A percentile compares a stretch with the other conserved stretches of the same genome.
These are phyloP conservation scores for Sungouiozyma ichnusensis DNA, from an alignment of 805 yeast genomes.

Conservation along the genomic window DNA sequence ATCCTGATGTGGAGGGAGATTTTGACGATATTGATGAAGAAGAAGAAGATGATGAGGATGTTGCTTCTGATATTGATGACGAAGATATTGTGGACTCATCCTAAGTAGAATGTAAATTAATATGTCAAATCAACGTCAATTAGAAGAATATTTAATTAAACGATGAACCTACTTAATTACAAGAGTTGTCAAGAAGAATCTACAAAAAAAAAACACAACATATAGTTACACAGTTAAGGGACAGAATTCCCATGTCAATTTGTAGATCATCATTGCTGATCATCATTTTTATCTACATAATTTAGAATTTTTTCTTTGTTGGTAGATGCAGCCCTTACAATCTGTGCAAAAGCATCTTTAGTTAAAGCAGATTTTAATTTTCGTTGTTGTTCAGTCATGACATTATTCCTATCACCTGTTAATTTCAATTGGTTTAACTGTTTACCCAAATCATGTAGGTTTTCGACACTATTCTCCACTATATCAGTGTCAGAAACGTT, in stretches of 20 bases:
- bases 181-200: no score
- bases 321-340: conserved; percentile 55
- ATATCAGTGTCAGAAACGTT: conserved; percentile 29
- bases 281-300: neutral
- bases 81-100: neutral
- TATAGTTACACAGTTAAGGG: no score
- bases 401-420: neutral
- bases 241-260: no score
- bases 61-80: neutral
- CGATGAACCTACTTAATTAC: no score
- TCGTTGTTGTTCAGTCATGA: conserved; percentile 5
- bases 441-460: neutral
- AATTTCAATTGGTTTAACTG: neutral
- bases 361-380: conserved; percentile 32
- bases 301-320: conserved; percentile 37
- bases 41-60: conserved; percentile 10
- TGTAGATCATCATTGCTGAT: neutral
- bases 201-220: neutral
- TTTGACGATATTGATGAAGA: conserved; percentile 5
- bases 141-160: neutral
- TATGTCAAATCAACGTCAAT: neutral
- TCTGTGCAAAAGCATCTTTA: conserved; percentile 51
- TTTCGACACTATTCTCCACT: conserved; percentile 12
- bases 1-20: conserved; percentile 8
- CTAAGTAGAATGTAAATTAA: neutral